Evolutionary conservation across 2,329 filamentous ascomycete genomes (phyloP), one percentile per base, ranked within the genome.

Genomic region (Neopestalotiopsis sp.): DNA sequence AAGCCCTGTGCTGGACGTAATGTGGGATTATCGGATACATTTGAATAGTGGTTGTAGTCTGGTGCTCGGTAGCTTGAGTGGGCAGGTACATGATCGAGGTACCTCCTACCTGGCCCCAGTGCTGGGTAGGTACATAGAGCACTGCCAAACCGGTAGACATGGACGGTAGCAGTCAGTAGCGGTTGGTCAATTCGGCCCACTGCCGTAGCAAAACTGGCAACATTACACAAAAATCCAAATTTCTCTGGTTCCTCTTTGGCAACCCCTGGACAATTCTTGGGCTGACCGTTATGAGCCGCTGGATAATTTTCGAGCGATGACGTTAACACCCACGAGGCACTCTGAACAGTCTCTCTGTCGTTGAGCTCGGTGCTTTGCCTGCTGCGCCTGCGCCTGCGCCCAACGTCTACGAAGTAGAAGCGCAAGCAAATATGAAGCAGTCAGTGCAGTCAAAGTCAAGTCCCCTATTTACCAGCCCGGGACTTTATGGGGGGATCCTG

Each of bases 221-320:
- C 20, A 10, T 20, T 20, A 52, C 45, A 38, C 32, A 17, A 38
- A 13, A 34, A 28, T 28, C n/a, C n/a, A 52, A 20, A 49, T 14
- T 24, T 42, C 61, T 40, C 17, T 64, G 61, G 34, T 45, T 64
- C 13, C 20, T 34, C 17, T 62, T 30, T 38, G 13, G 10, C 34
- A 4, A 9, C n/a, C 59, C 59, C 59, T 34, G 30, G 30, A 20
- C 59, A 34, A 20, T 40, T 38, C 10, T 62, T 62, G n/a, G 32
- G 61, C 61, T 20, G 57, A 34, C 30, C 57, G 24, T 59, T 45
- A 13, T 10, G 45, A 64, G 61, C 42, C 61, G 49, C n/a, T 62
- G 59, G 45, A 32, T 40, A 62, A 64, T 45, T 64, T 64, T 49
- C 42, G 12, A 38, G 38, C 61, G 61, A 64, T 64, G 61, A 64